These are phyloP conservation scores for Colletotrichum spinosum DNA, from an alignment of 2,329 filamentous ascomycete species.

Conservation along the genomic window DNA sequence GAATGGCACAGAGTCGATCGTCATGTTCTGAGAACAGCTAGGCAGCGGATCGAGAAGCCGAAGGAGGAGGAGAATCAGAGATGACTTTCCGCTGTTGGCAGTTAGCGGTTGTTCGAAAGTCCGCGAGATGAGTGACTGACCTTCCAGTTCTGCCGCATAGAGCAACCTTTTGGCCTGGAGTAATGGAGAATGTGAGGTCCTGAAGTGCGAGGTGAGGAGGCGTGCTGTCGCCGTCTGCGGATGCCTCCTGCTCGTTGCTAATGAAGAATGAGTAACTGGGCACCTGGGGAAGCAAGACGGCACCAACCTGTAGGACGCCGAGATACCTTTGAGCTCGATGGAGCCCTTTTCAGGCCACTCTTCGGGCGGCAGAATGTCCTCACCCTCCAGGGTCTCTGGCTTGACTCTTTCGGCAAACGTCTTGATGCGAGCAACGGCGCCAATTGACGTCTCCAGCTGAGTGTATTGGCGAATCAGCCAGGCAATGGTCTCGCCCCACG, in stretches of 20 bases:
- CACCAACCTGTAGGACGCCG: constrained; percentile 35
- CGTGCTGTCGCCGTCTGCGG: not conserved
- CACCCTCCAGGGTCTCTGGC: constrained; percentile 31
- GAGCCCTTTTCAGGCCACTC: constrained; percentile 38
- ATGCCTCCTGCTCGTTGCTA: constrained; percentile 23
- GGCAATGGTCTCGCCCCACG: constrained; percentile 44
- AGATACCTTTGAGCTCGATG: constrained; percentile 38
- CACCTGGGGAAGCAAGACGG: not conserved
- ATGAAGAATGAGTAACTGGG: not conserved
- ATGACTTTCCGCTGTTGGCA: constrained; percentile 48
- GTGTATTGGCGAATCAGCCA: constrained; percentile 47
- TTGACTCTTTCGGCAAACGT: constrained; percentile 37
- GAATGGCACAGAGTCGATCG: constrained; percentile 53
- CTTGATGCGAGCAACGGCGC: constrained; percentile 39
- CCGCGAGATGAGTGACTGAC: constrained; percentile 8
- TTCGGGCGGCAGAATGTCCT: constrained; percentile 24
- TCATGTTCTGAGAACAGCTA: constrained; percentile 40
- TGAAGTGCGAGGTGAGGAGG: constrained; percentile 26
- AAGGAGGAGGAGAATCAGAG: constrained; percentile 47
- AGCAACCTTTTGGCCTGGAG: constrained; percentile 39
- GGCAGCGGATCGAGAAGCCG: constrained; percentile 47
- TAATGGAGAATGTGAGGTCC: constrained; percentile 34
- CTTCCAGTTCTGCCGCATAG: constrained; percentile 43
- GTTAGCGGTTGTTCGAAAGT: not conserved
- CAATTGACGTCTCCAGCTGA: constrained; percentile 40